These are phyloP conservation scores for Neurospora sp. DNA, from an alignment of 495 filamentous ascomycete genomes.

Conservation along the genomic window DNA sequence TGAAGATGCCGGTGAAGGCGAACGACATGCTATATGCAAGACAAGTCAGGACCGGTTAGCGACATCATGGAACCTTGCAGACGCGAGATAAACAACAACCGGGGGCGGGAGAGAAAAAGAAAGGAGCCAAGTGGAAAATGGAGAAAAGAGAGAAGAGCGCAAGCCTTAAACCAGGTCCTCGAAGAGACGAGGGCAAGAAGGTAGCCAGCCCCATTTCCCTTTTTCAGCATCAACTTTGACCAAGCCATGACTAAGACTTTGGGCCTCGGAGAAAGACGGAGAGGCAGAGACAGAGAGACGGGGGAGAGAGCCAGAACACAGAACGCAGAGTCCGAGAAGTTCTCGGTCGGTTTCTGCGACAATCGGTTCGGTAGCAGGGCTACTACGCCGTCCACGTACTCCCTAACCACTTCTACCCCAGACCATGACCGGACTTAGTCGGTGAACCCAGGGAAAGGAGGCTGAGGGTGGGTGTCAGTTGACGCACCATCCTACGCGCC, in stretches of 20 bases:
- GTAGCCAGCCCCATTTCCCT: not conserved
- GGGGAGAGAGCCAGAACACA: not conserved
- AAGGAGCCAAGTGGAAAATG: not conserved
- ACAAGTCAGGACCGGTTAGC: slow-evolving; percentile 20
- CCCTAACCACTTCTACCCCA: not conserved
- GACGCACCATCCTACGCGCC: not conserved
- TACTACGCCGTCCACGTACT: not conserved
- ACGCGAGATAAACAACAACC: slow-evolving; percentile 4
- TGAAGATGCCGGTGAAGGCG: slow-evolving; percentile 81
- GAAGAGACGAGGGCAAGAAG: not conserved
- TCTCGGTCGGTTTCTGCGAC: not conserved
- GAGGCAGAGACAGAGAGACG: not conserved
- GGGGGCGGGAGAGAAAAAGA: not conserved
- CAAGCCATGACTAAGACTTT: not conserved
- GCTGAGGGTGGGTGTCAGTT: not conserved
- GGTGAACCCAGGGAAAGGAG: not conserved
- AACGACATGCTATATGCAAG: slow-evolving; percentile 50
- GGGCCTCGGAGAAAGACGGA: not conserved
- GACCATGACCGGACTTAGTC: not conserved
- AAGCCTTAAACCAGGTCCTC: not conserved
- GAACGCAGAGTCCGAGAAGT: not conserved
- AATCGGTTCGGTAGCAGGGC: not conserved
- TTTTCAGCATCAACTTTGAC: not conserved
- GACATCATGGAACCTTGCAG: slow-evolving; percentile 7
- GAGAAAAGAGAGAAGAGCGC: not conserved